These are phyloP conservation scores for Didymella exigua DNA, from an alignment of 2,329 filamentous ascomycete genomes.

Conservation along the genomic window DNA sequence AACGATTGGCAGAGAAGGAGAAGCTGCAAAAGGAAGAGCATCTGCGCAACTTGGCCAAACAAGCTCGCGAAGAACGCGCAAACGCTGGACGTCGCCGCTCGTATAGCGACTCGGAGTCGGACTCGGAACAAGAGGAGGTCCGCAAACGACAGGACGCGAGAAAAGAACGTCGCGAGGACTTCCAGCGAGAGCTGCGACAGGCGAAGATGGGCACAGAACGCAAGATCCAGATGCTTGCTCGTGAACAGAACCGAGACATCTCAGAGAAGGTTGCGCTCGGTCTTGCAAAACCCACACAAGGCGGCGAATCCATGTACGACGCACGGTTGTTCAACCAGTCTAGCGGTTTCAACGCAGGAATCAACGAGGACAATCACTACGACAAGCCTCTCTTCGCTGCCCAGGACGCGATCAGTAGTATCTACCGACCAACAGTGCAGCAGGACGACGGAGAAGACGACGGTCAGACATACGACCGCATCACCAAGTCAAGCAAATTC, in stretches of 20 bases:
- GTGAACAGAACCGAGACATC: conserved; percentile 95
- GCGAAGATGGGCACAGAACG: conserved; percentile 95
- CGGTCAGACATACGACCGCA: conserved; percentile 82
- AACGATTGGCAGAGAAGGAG: conserved; percentile 94
- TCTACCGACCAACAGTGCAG: conserved; percentile 79
- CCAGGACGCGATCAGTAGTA: conserved; percentile 91
- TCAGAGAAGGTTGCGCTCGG: conserved; percentile 96
- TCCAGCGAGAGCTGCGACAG: conserved; percentile 88
- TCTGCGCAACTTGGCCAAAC: conserved; percentile 83
- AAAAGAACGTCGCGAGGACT: conserved; percentile 77
- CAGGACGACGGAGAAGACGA: conserved; percentile 78
- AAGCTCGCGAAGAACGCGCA: conserved; percentile 81
- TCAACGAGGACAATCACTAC: conserved; percentile 97
- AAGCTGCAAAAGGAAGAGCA: conserved; percentile 94
- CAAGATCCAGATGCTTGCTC: conserved; percentile 87
- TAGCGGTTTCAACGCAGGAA: conserved; percentile 85
- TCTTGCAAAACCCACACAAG: conserved; percentile 90
- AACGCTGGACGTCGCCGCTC: conserved; percentile 52
- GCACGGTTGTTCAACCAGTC: conserved; percentile 93
- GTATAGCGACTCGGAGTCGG: conserved; percentile 50
- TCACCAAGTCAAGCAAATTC: conserved; percentile 84
- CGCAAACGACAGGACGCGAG: conserved; percentile 78
- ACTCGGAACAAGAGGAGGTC: conserved; percentile 70
- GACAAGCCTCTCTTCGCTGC: conserved; percentile 97
- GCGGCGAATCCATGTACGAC: conserved; percentile 95